A percentile compares a stretch with the other conserved stretches of the same genome.
phyloP scores from a whole-genome alignment of 2,329 filamentous ascomycete genomes.

The Lasiodiplodia citricola region DNA sequence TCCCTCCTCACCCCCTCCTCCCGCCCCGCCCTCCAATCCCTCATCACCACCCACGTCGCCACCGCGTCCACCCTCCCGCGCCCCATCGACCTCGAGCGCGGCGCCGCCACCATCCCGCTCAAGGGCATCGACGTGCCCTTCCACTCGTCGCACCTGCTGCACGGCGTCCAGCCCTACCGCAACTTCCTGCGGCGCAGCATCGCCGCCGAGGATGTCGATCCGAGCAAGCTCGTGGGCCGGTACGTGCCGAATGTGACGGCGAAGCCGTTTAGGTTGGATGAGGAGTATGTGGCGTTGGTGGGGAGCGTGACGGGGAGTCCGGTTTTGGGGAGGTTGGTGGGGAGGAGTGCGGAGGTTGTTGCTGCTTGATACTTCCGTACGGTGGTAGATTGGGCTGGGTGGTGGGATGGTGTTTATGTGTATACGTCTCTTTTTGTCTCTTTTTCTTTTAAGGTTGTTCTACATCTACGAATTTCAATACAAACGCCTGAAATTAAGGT shows the following conservation, averaged over 20 bases:
- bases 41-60: not conserved
- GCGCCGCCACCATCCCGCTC: slow-evolving; percentile 39
- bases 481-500: not conserved
- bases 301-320: not conserved
- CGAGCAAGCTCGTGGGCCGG: slow-evolving; percentile 37
- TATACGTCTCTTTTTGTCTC: no score
- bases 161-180: slow-evolving; percentile 38
- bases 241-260: slow-evolving; percentile 46
- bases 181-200: slow-evolving; percentile 36
- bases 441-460: no score
- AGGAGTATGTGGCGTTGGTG: slow-evolving; percentile 18
- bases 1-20: not conserved
- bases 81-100: slow-evolving; percentile 27
- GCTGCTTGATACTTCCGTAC: no score
- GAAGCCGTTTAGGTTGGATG: slow-evolving; percentile 36
- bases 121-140: slow-evolving; percentile 43
- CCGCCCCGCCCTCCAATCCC: not conserved
- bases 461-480: no score
- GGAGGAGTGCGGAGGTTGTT: not conserved
- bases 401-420: no score
- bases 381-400: no score
- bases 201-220: slow-evolving; percentile 32
- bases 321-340: not conserved
- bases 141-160: slow-evolving; percentile 36
- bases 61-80: not conserved